Evolutionary conservation across 352 stramenopile species (phyloP).

Genomic region (Achlya hypogyna): DNA sequence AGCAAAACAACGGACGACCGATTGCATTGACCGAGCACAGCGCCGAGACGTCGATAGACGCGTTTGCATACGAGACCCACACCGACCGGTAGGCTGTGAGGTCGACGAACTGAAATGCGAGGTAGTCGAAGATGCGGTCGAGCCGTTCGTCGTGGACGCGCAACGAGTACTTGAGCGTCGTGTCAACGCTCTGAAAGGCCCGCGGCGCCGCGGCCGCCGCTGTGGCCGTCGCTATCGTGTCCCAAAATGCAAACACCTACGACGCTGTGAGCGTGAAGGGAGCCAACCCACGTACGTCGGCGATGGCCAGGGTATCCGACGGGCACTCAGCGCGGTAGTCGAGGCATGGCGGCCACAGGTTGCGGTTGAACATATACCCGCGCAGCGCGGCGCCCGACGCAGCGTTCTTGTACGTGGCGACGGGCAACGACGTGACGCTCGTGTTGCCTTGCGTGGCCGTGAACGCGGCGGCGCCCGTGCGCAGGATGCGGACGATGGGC

Average conservation of each 20-base stretch:
- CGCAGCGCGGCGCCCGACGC: not conserved
- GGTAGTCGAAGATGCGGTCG: slow-evolving; percentile 4
- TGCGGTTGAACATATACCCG: not conserved
- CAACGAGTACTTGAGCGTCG: not conserved
- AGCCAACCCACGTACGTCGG: not conserved
- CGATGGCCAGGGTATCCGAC: not conserved
- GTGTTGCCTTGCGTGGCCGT: not conserved
- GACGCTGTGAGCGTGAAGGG: not conserved
- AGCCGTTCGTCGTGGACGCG: not conserved
- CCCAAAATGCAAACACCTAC: not conserved
- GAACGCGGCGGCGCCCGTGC: not conserved
- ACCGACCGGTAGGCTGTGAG: not conserved
- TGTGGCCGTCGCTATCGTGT: not conserved
- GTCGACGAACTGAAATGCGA: slow-evolving; percentile 1
- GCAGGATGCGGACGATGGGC: not conserved
- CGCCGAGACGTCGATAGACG: not conserved
- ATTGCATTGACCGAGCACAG: not conserved
- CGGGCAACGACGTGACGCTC: not conserved
- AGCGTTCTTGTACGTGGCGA: not conserved
- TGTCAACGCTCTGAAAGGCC: not conserved
- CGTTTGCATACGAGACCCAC: not conserved
- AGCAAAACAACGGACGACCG: not conserved
- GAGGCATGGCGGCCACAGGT: slow-evolving; percentile 1
- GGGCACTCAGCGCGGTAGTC: not conserved
- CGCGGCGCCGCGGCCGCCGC: not conserved